Base-by-base conservation (phyloP, 768 basidiomycete genomes). In the Tylopilus rubrobrunneus region DNA sequence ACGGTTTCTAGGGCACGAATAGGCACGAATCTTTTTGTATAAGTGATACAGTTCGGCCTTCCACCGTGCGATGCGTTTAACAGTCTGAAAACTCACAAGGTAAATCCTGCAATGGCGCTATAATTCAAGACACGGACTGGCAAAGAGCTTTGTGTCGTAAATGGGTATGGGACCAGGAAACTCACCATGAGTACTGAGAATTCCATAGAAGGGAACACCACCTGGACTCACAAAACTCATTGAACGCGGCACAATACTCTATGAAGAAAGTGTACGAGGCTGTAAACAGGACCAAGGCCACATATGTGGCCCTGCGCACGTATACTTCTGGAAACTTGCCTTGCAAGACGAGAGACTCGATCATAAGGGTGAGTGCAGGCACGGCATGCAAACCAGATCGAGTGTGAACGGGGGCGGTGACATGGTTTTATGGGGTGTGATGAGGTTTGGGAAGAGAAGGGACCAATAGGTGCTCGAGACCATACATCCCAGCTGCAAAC, bases 101-200 rank as follows among this genome's bases (percentile, higher is more conserved):
- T 17, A 2, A 49, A 14, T 1, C 71, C 48, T 0, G 78, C 75
- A 1, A 79, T 76, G 7, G 68, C 75, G 31, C 62, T 62, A 69
- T 92, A 93, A 34, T 91, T 87, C 7, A 65, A 69, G 11, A 84
- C 56, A 12, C 89, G 78, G 29, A 75, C 69, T 8, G 62, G 58
- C 19, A 84, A 70, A 0, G 81, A 71, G 62, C 78, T 84, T 19
- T 83, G 58, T 0, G 83, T 31, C 31, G 92, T 73, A 72, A 93
- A 92, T 0, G 91, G 91, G 69, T 93, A 92, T 25, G 90, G 88
- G 73, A 91, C 87, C 87, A 54, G 31, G 31, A 31, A 31, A 11
- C 31, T 7, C 31, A 7, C 45, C 7, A 15, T 9, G 39, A 49
- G 31, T 7, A 31, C 39, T 12, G 21, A 31, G 39, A 36, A 12